Conservation (phyloP, 805 yeast species). For the Starmerella floricola region DNA sequence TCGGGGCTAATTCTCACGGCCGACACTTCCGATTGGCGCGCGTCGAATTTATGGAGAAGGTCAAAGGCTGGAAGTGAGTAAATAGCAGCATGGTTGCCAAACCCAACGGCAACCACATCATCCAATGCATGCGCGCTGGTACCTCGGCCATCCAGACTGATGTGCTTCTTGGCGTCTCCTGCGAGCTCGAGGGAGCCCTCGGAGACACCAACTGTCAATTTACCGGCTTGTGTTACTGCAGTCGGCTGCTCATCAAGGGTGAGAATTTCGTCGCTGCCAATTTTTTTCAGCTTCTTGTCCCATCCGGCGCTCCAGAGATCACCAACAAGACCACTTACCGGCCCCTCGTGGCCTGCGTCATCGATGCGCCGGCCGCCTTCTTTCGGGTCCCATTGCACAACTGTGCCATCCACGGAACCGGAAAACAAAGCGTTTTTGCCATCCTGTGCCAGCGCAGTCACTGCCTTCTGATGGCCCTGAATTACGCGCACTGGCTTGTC, state of each 20-base stretch:
- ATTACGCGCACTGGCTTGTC: slow-evolving; percentile 34
- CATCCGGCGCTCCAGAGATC: slow-evolving; percentile 49
- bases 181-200: slow-evolving; percentile 35
- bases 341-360: slow-evolving; percentile 46
- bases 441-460: slow-evolving; percentile 44
- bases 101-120: slow-evolving; percentile 40
- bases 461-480: slow-evolving; percentile 70
- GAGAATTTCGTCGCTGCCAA: too few species aligned
- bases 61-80: slow-evolving; percentile 30
- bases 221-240: too few species aligned
- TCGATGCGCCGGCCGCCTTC: slow-evolving; percentile 31
- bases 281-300: slow-evolving; percentile 62
- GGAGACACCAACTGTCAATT: slow-evolving; percentile 38
- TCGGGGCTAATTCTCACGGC: slow-evolving; percentile 58
- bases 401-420: slow-evolving; percentile 75
- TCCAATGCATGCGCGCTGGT: slow-evolving; percentile 29
- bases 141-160: slow-evolving; percentile 11
- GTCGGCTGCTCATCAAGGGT: too few species aligned
- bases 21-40: slow-evolving; percentile 51
- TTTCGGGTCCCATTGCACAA: slow-evolving; percentile 44
- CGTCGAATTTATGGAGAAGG: slow-evolving; percentile 31
- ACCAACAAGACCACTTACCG: slow-evolving; percentile 45
- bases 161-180: slow-evolving; percentile 11
- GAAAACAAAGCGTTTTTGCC: slow-evolving; percentile 32
- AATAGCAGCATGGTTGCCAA: slow-evolving; percentile 35